Base-by-base conservation (phyloP, 306 rosid genomes). In the Albizia julibrissin region DNA sequence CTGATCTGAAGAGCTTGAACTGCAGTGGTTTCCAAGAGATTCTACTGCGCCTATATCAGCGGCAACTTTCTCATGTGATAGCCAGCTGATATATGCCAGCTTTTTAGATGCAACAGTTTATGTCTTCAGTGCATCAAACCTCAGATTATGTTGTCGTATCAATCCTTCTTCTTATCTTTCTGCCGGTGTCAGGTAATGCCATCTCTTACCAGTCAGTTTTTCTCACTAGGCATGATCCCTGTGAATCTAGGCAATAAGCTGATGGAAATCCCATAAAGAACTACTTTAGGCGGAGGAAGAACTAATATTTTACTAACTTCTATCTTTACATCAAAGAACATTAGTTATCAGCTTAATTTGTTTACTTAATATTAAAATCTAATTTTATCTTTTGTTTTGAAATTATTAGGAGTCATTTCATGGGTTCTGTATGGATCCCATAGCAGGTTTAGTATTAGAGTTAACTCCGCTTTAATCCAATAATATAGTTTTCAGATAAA, bases 21-120 rank as follows among this genome's bases (percentile, higher is more conserved):
- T 87, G 62, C 71, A 95, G 98, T 95, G 98, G 98, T 72, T 49
- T 82, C 89, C 92, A 59, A 88, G 93, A 65, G 97, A 95, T 49
- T 87, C 97, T 42, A 73, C 91, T 6, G 98, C 98, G n/a, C 97
- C 94, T 50, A 93, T 95, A 81, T 93, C 99, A 16, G 96, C 94
- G 81, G 99, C 98, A 68, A 91, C 98, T 66, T 95, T 95, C 93
- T 95, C 99, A 24, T 95, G 99, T 47, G 98, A 95, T 89, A 93
- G 99, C 84, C 98, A 91, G 89, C 89, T 95, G 74, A 80, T 95
- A 81, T 92, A 90, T 82, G 97, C 98, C 86, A 88, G 98, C 91
- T 93, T 95, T 71, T 86, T 95, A 84, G 98, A 95, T 78, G 98
- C 92, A 59, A 83, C 96, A 24, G 83, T 95, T 66, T 89, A 89